Conservation (phyloP, 2,329 filamentous ascomycete species). For the Aspergillus hiratsukae region DNA sequence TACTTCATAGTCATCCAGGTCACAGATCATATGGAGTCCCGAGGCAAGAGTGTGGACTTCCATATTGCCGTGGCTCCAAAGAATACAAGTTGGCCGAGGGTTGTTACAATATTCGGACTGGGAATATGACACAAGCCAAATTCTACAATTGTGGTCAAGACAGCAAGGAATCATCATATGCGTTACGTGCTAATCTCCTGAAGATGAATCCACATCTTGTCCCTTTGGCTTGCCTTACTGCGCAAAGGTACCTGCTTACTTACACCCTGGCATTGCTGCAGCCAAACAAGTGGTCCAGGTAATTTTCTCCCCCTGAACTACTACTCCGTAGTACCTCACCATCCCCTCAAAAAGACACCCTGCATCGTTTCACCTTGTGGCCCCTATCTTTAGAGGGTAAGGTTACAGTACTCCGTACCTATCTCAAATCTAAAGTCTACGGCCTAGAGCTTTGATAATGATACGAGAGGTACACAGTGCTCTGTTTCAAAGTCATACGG, state of each 20-base stretch:
- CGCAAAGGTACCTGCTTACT: no score
- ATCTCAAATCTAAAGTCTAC: no score
- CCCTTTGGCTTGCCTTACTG: no score
- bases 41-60: not conserved
- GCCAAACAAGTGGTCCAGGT: not conserved
- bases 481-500: no score
- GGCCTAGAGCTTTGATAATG: no score
- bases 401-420: no score
- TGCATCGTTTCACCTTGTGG: not conserved
- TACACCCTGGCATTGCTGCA: not conserved
- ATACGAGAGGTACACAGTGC: no score
- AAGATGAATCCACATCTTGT: no score
- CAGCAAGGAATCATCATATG: not conserved
- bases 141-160: no score
- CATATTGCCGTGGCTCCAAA: not conserved
- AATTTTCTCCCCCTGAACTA: not conserved
- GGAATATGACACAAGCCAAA: not conserved
- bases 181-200: not conserved
- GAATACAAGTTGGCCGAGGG: not conserved
- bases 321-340: not conserved
- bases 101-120: not conserved
- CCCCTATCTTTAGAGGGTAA: no score
- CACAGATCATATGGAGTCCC: not conserved
- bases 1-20: not conserved
- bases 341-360: not conserved